These are phyloP conservation scores for Penicillium griseofulvum DNA, from an alignment of 2,329 filamentous ascomycete genomes.

Conservation along the genomic window DNA sequence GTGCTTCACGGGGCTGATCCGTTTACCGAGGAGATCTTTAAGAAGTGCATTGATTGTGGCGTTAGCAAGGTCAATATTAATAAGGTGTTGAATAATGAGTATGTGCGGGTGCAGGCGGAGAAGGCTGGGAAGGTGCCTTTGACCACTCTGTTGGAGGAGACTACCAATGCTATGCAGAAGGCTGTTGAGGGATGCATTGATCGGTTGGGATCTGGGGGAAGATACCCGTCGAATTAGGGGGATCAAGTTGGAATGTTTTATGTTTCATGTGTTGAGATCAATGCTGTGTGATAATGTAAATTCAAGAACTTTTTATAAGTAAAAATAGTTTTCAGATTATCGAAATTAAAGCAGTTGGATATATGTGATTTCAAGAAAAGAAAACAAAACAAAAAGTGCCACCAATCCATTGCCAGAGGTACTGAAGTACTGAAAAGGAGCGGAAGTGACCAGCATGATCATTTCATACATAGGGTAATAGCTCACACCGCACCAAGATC, in stretches of 20 bases:
- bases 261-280: not conserved
- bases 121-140: conserved; percentile 53
- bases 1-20: conserved; percentile 60
- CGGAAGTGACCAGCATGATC: not conserved
- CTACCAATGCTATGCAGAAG: conserved; percentile 55
- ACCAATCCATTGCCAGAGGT: conserved; percentile 6
- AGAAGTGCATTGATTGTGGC: conserved; percentile 54
- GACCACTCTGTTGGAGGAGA: conserved; percentile 55
- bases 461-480: not conserved
- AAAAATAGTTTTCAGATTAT: not conserved
- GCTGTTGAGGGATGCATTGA: conserved; percentile 58
- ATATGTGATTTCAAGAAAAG: conserved; percentile 9
- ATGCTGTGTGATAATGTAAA: not conserved
- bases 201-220: conserved; percentile 43
- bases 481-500: not conserved
- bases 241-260: not conserved
- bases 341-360: conserved; percentile 13
- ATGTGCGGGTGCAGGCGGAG: conserved; percentile 48
- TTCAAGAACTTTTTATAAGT: not conserved
- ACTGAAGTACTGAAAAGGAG: conserved; percentile 5
- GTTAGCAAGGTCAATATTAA: conserved; percentile 60
- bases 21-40: conserved; percentile 55
- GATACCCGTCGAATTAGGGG: conserved; percentile 24
- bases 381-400: conserved; percentile 1
- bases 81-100: conserved; percentile 56